Evolutionary conservation across 495 filamentous ascomycete species (phyloP), one percentile per base, ranked within the genome.

Genomic region (Melanomma pulvis-pyrius): DNA sequence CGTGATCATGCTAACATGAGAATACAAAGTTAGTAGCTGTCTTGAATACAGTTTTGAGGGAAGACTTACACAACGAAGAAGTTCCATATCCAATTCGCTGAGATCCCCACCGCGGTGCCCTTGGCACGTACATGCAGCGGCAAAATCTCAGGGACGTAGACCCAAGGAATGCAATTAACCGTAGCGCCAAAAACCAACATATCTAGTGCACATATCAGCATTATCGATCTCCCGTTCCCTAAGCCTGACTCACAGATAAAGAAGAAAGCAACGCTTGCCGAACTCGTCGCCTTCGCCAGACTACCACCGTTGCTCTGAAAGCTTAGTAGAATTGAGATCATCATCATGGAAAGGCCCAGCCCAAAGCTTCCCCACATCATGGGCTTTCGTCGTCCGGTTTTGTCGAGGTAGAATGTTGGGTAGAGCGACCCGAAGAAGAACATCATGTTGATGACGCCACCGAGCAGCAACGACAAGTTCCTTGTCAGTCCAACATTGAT

Each of bases 321-420:
- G 29, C 80, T 80, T 34, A 84, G 77, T 1, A 84, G 75, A 47
- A 82, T 78, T 0, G 82, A 75, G 28, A 84, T 81, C 68, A 86
- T 72, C 73, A 84, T 78, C 79, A 84, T 75, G 48, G 76, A 80
- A 25, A 86, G 67, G 0, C 76, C 79, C 1, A 84, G 75, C 15
- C 80, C 82, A 22, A 80, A 72, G 0, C 78, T 82, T 8, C 83
- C 83, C 64, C 78, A 79, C 73, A 87, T 86, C 82, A 87, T 85
- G 7, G 84, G 81, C 44, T 81, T 78, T 25, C 85, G 80, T 32
- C 84, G 61, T 22, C 71, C 74, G 41, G 71, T 66, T 19, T 49
- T 72, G 69, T 86, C 84, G 32, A 83, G 73, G 63, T 78, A 74
- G 58, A 78, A 73, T 36, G 78, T 75, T 12, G 82, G 82, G 50